Evolutionary conservation across 2,329 filamentous ascomycete species (phyloP).

Genomic region (Cryphonectria japonica): DNA sequence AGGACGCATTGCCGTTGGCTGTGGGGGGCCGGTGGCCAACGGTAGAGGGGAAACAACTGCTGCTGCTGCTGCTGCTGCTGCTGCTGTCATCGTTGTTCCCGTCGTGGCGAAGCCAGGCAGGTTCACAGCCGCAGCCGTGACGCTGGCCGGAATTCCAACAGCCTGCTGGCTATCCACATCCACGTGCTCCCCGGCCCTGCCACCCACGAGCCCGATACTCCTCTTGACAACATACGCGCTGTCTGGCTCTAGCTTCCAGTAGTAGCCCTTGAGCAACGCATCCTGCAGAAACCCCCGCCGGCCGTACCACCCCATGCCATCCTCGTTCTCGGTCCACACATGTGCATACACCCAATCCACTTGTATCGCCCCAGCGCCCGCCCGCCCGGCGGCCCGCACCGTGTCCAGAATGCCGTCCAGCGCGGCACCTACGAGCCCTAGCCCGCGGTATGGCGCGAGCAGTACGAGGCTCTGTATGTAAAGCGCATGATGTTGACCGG

Average conservation of each 20-base stretch:
- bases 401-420: slow-evolving; percentile 54
- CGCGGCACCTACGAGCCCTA: slow-evolving; percentile 62
- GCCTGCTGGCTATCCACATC: slow-evolving; percentile 23
- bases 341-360: slow-evolving; percentile 55
- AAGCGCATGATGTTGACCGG: slow-evolving; percentile 48
- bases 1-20: slow-evolving; percentile 26
- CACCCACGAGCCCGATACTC: slow-evolving; percentile 40
- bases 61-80: not conserved
- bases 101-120: slow-evolving; percentile 25
- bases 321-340: slow-evolving; percentile 69
- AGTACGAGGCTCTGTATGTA: slow-evolving; percentile 69
- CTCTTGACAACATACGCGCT: slow-evolving; percentile 64
- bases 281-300: slow-evolving; percentile 59
- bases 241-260: slow-evolving; percentile 63
- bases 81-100: slow-evolving; percentile 18
- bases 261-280: slow-evolving; percentile 60
- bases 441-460: slow-evolving; percentile 63
- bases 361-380: slow-evolving; percentile 9
- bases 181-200: slow-evolving; percentile 1
- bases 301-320: slow-evolving; percentile 66
- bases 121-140: slow-evolving; percentile 38
- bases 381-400: slow-evolving; percentile 43
- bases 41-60: not conserved
- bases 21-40: slow-evolving; percentile 13
- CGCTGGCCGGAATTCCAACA: slow-evolving; percentile 29